Evolutionary conservation across 257 asterid species (phyloP).

Genomic region (Lantana camara): DNA sequence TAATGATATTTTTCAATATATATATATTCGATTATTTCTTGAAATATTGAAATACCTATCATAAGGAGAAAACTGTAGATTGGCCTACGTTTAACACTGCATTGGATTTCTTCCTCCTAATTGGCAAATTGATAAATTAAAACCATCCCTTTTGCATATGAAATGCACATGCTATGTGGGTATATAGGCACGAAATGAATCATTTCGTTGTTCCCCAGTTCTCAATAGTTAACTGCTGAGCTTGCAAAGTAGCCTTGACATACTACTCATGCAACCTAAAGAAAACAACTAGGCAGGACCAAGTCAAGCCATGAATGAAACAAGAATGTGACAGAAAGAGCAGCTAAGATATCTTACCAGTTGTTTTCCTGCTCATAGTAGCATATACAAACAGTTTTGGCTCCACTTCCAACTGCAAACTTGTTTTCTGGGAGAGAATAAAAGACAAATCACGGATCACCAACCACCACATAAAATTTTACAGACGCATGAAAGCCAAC

Average conservation of each 20-base stretch:
- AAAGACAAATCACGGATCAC: slow-evolving; percentile 23
- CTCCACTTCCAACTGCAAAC: slow-evolving; percentile 99
- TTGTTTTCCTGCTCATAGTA: slow-evolving; percentile 99
- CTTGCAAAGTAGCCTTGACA: background rate
- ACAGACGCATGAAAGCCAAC: slow-evolving; percentile 8
- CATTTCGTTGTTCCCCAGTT: background rate
- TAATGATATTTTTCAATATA: background rate
- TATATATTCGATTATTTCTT: background rate
- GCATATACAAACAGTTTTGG: slow-evolving; percentile 98
- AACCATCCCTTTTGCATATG: background rate
- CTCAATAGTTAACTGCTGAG: slow-evolving; percentile 2
- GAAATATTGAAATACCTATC: background rate
- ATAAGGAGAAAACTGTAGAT: background rate
- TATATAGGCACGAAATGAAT: slow-evolving; percentile 10
- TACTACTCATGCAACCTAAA: background rate
- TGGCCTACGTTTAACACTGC: background rate
- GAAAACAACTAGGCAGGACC: slow-evolving; percentile 12
- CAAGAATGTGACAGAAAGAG: slow-evolving; percentile 13
- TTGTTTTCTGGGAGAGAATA: slow-evolving; percentile 73
- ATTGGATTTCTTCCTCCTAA: background rate
- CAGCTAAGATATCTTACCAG: slow-evolving; percentile 60
- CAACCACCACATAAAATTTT: background rate
- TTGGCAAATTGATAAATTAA: background rate
- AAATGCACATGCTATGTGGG: background rate
- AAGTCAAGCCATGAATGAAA: slow-evolving; percentile 3